Percentiles rank a stretch among this genome's conserved stretches.
phyloP scores from a whole-genome alignment of 352 stramenopile species.

The Aphanomyces astaci region DNA sequence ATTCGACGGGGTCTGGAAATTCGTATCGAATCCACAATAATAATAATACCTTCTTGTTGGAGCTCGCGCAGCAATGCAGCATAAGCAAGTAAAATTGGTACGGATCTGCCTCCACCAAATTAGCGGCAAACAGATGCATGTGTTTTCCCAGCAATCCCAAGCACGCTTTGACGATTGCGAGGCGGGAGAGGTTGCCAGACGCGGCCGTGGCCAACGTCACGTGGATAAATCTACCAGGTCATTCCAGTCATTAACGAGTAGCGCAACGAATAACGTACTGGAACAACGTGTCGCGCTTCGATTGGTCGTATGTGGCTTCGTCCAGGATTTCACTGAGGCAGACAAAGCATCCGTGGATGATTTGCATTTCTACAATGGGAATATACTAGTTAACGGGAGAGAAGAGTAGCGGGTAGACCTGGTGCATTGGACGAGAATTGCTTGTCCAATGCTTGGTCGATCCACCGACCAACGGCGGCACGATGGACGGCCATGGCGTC shows the following conservation, averaged over 20 bases:
- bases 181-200: background rate
- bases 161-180: slow-evolving; percentile 20
- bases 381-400: background rate
- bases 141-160: slow-evolving; percentile 4
- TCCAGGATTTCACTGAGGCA: slow-evolving; percentile 50
- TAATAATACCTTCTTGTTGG: slow-evolving; percentile 35
- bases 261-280: slow-evolving; percentile 33
- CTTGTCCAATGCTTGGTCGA: slow-evolving; percentile 61
- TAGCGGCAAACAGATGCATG: slow-evolving; percentile 1
- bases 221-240: slow-evolving; percentile 18
- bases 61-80: slow-evolving; percentile 4
- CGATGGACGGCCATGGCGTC: background rate
- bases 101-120: background rate
- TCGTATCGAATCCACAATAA: too few species aligned
- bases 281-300: slow-evolving; percentile 51
- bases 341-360: slow-evolving; percentile 66
- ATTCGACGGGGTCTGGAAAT: too few species aligned
- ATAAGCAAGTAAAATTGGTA: slow-evolving; percentile 14
- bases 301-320: slow-evolving; percentile 36
- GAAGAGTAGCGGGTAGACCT: slow-evolving; percentile 8
- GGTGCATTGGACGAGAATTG: slow-evolving; percentile 56
- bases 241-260: background rate
- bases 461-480: slow-evolving; percentile 30
- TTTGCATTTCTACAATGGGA: slow-evolving; percentile 40
- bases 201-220: slow-evolving; percentile 6